These are phyloP conservation scores for Lepiota brunneoincarnata DNA, from an alignment of 768 basidiomycete genomes.

Conservation along the genomic window DNA sequence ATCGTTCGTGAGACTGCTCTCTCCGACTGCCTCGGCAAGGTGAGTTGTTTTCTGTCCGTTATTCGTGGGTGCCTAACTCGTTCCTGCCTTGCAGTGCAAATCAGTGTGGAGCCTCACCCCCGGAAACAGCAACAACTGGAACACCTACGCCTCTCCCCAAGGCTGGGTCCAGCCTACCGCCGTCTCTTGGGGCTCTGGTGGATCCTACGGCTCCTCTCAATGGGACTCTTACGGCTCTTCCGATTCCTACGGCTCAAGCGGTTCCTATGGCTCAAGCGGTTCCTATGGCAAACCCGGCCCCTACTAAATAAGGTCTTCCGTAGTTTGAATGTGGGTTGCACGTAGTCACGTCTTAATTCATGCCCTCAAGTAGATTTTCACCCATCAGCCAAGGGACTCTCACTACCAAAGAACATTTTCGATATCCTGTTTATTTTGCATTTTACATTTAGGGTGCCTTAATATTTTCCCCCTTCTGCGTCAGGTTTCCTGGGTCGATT, in stretches of 20 bases:
- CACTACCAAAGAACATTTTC: slow-evolving; percentile 28
- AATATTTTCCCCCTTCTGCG: slow-evolving; percentile 26
- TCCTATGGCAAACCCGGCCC: slow-evolving; percentile 26
- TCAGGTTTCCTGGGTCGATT: slow-evolving; percentile 23
- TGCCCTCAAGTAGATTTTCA: slow-evolving; percentile 33
- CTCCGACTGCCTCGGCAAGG: slow-evolving; percentile 50
- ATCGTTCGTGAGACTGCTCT: slow-evolving; percentile 49
- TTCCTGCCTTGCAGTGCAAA: slow-evolving; percentile 46
- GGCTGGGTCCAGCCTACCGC: slow-evolving; percentile 2
- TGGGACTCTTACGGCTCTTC: background rate
- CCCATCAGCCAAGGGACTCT: slow-evolving; percentile 20
- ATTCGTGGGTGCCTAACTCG: slow-evolving; percentile 13
- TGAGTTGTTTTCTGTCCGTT: slow-evolving; percentile 19
- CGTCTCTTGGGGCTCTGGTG: slow-evolving; percentile 13
- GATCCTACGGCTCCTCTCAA: slow-evolving; percentile 16
- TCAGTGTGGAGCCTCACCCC: slow-evolving; percentile 46
- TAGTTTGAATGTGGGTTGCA: slow-evolving; percentile 13
- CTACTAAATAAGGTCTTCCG: slow-evolving; percentile 21
- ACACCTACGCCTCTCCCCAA: slow-evolving; percentile 38
- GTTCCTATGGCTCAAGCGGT: slow-evolving; percentile 12
- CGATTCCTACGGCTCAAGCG: slow-evolving; percentile 8
- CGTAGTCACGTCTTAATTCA: slow-evolving; percentile 29
- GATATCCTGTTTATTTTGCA: slow-evolving; percentile 29
- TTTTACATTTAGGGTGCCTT: slow-evolving; percentile 41
- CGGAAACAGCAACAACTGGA: slow-evolving; percentile 50